Evolutionary conservation across 2,329 filamentous ascomycete genomes (phyloP).

Genomic region (Mycosphaerella sp.): DNA sequence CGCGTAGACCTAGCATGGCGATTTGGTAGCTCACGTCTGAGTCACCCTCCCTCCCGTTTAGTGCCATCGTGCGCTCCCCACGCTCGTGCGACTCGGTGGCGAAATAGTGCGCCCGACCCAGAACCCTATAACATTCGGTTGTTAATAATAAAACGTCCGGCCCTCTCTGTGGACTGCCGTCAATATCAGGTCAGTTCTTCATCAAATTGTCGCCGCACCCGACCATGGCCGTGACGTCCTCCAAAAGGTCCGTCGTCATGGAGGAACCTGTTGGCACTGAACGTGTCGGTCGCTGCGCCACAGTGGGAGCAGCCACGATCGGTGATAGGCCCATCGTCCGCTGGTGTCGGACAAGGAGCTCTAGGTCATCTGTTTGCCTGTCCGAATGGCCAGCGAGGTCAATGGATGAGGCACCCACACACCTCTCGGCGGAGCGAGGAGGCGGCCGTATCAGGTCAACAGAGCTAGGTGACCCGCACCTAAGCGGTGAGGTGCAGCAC

Average conservation of each 20-base stretch:
- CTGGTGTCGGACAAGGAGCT: constrained; percentile 6
- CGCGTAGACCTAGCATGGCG: constrained; percentile 2
- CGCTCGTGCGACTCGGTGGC: too few species aligned
- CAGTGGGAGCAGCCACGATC: background rate
- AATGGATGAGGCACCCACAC: constrained; percentile 17
- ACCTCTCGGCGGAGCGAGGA: constrained; percentile 7
- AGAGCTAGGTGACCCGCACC: constrained; percentile 10
- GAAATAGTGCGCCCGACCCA: too few species aligned
- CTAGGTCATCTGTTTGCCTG: constrained; percentile 21
- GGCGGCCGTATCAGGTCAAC: constrained; percentile 5
- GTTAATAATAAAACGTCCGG: too few species aligned
- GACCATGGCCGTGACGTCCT: constrained; percentile 1
- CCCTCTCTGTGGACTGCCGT: too few species aligned
- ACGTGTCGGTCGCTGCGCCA: constrained; percentile 13
- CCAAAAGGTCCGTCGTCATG: background rate
- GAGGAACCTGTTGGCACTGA: constrained; percentile 4
- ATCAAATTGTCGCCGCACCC: background rate
- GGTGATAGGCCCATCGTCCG: background rate
- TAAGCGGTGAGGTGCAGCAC: constrained; percentile 15
- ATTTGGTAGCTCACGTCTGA: constrained; percentile 7
- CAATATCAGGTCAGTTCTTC: too few species aligned
- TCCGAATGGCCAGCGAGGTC: constrained; percentile 9
- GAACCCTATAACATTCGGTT: too few species aligned
- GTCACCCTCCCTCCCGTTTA: constrained; percentile 4
- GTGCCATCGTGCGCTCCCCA: too few species aligned